Percentiles rank a stretch among this genome's conserved stretches.
These are phyloP conservation scores for Rhodotorula kratochvilovae DNA, from an alignment of 768 basidiomycete species.

Conservation along the genomic window DNA sequence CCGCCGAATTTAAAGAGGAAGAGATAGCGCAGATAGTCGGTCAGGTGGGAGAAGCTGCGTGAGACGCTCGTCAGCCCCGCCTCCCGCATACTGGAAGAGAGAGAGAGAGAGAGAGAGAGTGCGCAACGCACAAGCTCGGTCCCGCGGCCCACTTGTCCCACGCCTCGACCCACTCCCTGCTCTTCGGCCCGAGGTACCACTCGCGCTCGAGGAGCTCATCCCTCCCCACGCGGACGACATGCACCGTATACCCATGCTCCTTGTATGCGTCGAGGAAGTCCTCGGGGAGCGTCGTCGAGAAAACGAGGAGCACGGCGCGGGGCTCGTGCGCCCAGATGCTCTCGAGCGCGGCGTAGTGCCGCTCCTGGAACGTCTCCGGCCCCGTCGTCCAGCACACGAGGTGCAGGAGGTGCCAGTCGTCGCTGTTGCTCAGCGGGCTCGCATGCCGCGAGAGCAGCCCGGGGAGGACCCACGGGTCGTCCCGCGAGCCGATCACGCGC, in stretches of 20 bases:
- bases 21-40: constrained; percentile 35
- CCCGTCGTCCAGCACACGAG: constrained; percentile 25
- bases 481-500: constrained; percentile 17
- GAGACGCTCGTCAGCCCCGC: not conserved
- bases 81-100: not conserved
- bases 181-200: constrained; percentile 34
- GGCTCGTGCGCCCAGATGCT: constrained; percentile 36
- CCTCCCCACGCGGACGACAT: constrained; percentile 31
- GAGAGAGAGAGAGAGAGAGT: too few relatives aligned
- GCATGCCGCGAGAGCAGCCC: constrained; percentile 29
- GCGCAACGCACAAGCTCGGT: constrained; percentile 30
- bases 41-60: constrained; percentile 29
- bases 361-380: constrained; percentile 25
- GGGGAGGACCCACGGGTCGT: constrained; percentile 39
- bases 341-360: constrained; percentile 35
- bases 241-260: constrained; percentile 24
- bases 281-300: constrained; percentile 28
- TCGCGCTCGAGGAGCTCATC: constrained; percentile 19
- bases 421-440: constrained; percentile 12
- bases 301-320: constrained; percentile 27
- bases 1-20: constrained; percentile 37
- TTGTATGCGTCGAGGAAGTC: constrained; percentile 28
- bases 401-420: constrained; percentile 38
- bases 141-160: constrained; percentile 35
- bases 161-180: constrained; percentile 23